Conservation (phyloP, 129 eudicot genomes). For the Chrysanthemum makinoi region DNA sequence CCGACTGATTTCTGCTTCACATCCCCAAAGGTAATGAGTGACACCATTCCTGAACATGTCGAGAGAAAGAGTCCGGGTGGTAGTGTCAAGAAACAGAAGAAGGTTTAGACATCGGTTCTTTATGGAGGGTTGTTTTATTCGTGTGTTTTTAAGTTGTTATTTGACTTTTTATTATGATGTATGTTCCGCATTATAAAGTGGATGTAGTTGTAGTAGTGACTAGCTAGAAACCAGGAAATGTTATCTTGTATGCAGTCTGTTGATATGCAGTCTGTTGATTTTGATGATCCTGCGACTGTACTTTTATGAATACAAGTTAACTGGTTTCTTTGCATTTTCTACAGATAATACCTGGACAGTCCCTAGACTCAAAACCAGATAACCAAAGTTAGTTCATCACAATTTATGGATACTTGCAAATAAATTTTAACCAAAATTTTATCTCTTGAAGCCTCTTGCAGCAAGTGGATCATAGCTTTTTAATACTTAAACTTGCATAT, state of each 20-base stretch:
- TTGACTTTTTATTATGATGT: slow-evolving; percentile 14
- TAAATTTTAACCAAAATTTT: no score
- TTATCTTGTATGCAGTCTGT: slow-evolving; percentile 1
- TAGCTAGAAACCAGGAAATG: slow-evolving; percentile 16
- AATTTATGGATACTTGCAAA: no score
- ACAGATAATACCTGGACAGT: no score
- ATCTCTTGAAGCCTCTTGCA: no score
- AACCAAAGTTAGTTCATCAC: no score
- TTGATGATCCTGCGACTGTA: slow-evolving; percentile 26
- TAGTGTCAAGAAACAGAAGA: slow-evolving; percentile 27
- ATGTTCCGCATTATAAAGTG: slow-evolving; percentile 23
- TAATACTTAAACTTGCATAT: no score
- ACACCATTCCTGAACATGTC: slow-evolving; percentile 46
- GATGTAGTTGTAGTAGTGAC: slow-evolving; percentile 21
- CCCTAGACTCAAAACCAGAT: no score
- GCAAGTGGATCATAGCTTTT: no score
- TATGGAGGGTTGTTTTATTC: background rate
- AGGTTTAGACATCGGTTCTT: background rate
- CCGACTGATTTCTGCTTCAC: slow-evolving; percentile 56
- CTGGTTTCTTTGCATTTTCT: no score
- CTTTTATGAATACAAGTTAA: slow-evolving; percentile 6
- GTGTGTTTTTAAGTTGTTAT: slow-evolving; percentile 17
- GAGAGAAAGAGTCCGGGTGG: slow-evolving; percentile 26
- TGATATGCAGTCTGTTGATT: slow-evolving; percentile 14
- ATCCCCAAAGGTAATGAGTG: slow-evolving; percentile 52